Base-by-base conservation (phyloP, 495 filamentous ascomycete genomes). In the Astrothelium macrocarpum region DNA sequence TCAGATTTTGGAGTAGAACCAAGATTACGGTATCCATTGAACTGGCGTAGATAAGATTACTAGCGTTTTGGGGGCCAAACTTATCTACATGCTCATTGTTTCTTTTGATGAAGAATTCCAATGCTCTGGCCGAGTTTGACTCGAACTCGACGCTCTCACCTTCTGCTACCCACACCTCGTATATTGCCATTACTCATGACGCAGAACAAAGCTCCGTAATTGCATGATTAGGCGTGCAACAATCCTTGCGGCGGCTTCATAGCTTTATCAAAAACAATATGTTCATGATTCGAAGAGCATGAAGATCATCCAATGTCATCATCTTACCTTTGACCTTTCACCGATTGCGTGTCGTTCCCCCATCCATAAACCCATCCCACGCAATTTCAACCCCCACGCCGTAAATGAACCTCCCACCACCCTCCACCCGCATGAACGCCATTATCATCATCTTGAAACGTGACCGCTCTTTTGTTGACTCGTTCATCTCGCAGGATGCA, bases 331-430 rank as follows among this genome's bases (percentile, higher is more conserved):
- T 14, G 34, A 39, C 14, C 34, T 14, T 39, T 39, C 34, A 39
- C 34, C 34, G 34, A 39, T 39, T 39, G 18, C 43, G 11, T 49
- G 18, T 56, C 49, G 9, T 56, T 9, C 49, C 49, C 34, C 49
- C 49, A 3, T 29, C 2, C 25, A 5, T 39, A 4, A 56, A 28
- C 23, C 1, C 20, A 29, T 56, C 25, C 49, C 23, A 20, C 49
- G 49, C 49, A 56, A 56, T 26, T 25, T 56, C 49, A 29, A n/a
- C 49, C 49, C 49, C 49, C 49, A 56, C 49, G 49, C 49, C 5
- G 20, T 2, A 16, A 56, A 56, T 25, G 9, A 3, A 11, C 49
- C 29, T 56, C 7, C 23, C 49, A 20, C 7, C 9, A 9, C 20
- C 12, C 20, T 9, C 5, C 5, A 20, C 16, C 20, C 20, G 20